A percentile compares a stretch with the other conserved stretches of the same genome.
Conservation (phyloP, 1,284 basidiomycete species). For the Vanrija sp. region DNA sequence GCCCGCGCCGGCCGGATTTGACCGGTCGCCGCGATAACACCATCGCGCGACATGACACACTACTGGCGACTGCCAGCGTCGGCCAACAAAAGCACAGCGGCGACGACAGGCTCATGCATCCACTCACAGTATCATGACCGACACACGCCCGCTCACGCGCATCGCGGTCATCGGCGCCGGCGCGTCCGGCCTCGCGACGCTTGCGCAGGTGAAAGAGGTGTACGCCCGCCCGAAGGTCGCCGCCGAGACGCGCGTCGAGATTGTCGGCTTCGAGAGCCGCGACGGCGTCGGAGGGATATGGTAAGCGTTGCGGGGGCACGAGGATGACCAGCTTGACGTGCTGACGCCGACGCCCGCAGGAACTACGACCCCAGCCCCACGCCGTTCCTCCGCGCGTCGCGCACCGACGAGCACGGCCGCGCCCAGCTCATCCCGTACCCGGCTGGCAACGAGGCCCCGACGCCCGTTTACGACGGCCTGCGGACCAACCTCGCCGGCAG, state of each 20-base stretch:
- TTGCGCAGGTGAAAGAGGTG: constrained; percentile 44
- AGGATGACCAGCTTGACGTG: too few species aligned
- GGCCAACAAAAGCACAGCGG: too few species aligned
- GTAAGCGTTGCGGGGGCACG: background rate
- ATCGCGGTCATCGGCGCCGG: constrained; percentile 52
- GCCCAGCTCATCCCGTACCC: background rate
- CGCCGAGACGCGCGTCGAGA: constrained; percentile 14
- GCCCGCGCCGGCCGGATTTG: too few species aligned
- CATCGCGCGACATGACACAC: too few species aligned
- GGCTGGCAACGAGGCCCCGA: background rate
- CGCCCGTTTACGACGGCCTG: constrained; percentile 17
- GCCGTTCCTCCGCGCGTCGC: too few species aligned
- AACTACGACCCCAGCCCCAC: constrained; percentile 18
- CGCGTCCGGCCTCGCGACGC: constrained; percentile 45
- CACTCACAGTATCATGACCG: too few species aligned
- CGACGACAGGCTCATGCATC: too few species aligned
- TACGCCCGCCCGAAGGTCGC: constrained; percentile 19
- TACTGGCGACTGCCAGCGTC: too few species aligned
- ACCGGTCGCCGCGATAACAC: too few species aligned
- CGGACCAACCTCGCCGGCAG: constrained; percentile 40
- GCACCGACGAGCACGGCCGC: background rate
- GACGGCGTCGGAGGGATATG: constrained; percentile 19
- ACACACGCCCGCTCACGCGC: constrained; percentile 13
- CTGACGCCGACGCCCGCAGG: too few species aligned
- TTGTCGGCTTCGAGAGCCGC: constrained; percentile 29